phyloP scores from a whole-genome alignment of 768 basidiomycete species.

The Lactarius pseudohatsudake region DNA sequence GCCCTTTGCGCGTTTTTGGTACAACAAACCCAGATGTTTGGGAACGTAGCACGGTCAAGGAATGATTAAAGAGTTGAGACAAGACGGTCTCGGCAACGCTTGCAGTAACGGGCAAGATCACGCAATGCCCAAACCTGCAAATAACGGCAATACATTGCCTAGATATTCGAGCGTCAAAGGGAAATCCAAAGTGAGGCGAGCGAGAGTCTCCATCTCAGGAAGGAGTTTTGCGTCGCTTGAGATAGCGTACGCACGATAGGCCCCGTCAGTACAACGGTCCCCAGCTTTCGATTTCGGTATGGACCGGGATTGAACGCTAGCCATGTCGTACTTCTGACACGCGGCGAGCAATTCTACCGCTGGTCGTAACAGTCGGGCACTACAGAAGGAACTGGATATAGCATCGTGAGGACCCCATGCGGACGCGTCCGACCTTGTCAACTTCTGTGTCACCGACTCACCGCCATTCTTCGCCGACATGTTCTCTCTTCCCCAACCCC shows the following conservation, averaged over 20 bases:
- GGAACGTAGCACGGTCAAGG: background rate
- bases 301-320: conserved; percentile 8
- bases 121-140: conserved; percentile 11
- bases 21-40: background rate
- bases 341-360: conserved; percentile 21
- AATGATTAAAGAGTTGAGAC: background rate
- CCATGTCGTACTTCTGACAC: conserved; percentile 32
- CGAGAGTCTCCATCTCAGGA: background rate
- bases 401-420: too few relatives aligned
- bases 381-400: conserved; percentile 6
- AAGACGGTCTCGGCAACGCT: background rate
- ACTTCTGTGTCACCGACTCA: too few relatives aligned
- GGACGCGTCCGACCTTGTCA: too few relatives aligned
- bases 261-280: conserved; percentile 1
- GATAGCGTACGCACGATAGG: conserved; percentile 25
- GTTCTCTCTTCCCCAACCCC: too few relatives aligned
- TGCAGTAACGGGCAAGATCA: conserved; percentile 2
- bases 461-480: too few relatives aligned
- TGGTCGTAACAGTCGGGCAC: background rate
- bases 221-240: conserved; percentile 10
- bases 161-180: conserved; percentile 2
- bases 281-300: background rate
- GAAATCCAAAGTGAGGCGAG: background rate
- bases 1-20: background rate
- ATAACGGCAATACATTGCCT: background rate